Evolutionary conservation across 306 rosid species (phyloP), one percentile per base, ranked within the genome.

Genomic region (Vicia faba): DNA sequence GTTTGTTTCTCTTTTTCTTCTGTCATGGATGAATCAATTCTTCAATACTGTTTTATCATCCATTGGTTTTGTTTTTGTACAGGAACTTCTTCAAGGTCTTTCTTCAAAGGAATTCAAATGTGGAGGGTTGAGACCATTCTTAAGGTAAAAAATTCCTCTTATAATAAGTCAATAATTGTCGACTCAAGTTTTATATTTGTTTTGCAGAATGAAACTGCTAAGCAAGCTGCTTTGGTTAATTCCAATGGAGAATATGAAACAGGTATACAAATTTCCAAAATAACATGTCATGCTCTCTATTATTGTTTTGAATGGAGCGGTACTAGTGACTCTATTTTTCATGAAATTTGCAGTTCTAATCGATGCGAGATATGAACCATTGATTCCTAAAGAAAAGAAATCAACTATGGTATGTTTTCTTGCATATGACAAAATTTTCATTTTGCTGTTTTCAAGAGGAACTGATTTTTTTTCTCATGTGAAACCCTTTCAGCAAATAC

Each of bases 61-160:
- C 2, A 7, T 14, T 5, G 31, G 7, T 33, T 49, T 10, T 68
- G 11, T 28, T 31, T 39, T 40, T 50, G 36, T 26, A 25, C 66
- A 89, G 98, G 96, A 1, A 89, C 98, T 70, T 89, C 98, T 8
- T 86, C 91, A 20, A 85, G 98, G 79, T 89, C 98, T 2, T 84
- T 85, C 83, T 84, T 54, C 46, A 89, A 74, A 64, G 98, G 89
- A 64, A 59, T 73, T 10, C 78, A 72, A 83, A 86, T 87, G 96
- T 92, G 98, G 98, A 87, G 62, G 80, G 79, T 73, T 35, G 98
- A 92, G 84, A 84, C 88, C 51, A 14, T 85, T 45, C 18, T 81
- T 11, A 84, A 86, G 82, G 98, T 89, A 3, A 46, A 65, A 51
- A 0, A n/a, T n/a, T n/a, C n/a, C n/a, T n/a, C 48, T 33, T 26